phyloP scores from a whole-genome alignment of 2,329 filamentous ascomycete genomes.

The Pseudomassariella vexata region DNA sequence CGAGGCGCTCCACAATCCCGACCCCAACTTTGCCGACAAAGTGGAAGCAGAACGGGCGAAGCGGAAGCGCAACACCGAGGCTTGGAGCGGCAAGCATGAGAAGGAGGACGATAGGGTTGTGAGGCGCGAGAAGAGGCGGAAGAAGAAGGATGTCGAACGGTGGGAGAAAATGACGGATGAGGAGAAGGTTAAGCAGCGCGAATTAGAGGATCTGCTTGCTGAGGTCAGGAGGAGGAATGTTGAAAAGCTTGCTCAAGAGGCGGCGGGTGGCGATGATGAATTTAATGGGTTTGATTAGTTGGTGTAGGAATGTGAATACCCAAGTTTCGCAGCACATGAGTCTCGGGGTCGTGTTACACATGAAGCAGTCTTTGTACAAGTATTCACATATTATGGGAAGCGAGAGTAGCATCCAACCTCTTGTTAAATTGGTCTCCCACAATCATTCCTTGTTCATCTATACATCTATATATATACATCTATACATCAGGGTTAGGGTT shows the following conservation, averaged over 20 bases:
- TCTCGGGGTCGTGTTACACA: no score
- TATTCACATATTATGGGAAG: no score
- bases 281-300: slow-evolving; percentile 52
- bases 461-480: no score
- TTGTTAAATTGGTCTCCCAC: no score
- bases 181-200: slow-evolving; percentile 56
- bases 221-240: slow-evolving; percentile 56
- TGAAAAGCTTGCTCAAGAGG: slow-evolving; percentile 32
- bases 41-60: slow-evolving; percentile 37
- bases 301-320: not conserved
- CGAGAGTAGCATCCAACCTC: no score
- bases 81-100: slow-evolving; percentile 69
- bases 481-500: no score
- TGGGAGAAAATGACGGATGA: slow-evolving; percentile 63
- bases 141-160: slow-evolving; percentile 58
- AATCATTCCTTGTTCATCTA: no score
- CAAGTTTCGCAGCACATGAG: no score
- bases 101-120: slow-evolving; percentile 56
- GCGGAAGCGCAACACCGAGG: slow-evolving; percentile 57
- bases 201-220: slow-evolving; percentile 59
- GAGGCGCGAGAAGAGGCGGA: slow-evolving; percentile 58
- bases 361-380: no score
- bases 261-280: slow-evolving; percentile 33
- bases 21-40: slow-evolving; percentile 18
- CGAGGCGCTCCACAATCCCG: slow-evolving; percentile 44